Conservation (phyloP, 345 rosid genomes). For the Heritiera littoralis region DNA sequence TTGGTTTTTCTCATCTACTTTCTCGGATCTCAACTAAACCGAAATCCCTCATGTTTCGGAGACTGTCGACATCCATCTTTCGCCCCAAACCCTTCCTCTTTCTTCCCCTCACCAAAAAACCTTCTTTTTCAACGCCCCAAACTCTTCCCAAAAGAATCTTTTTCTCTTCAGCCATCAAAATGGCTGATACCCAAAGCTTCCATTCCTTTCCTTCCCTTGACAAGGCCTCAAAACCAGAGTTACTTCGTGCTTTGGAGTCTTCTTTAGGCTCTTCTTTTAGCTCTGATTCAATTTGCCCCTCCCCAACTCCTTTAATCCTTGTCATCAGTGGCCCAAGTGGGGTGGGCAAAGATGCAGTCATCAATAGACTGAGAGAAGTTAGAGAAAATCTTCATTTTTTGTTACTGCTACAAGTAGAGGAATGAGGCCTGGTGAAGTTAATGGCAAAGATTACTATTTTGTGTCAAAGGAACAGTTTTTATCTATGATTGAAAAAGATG, state of each 20-base stretch:
- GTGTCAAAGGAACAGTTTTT: constrained; percentile 68
- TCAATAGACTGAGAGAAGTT: constrained; percentile 58
- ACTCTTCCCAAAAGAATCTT: constrained; percentile 20
- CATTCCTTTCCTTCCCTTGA: constrained; percentile 40
- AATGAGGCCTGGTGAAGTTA: constrained; percentile 74
- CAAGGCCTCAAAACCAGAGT: constrained; percentile 53
- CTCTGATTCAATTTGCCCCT: constrained; percentile 42
- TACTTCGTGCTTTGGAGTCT: constrained; percentile 71
- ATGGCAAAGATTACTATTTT: constrained; percentile 84
- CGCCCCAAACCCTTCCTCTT: constrained; percentile 21
- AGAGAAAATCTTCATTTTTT: constrained; percentile 63
- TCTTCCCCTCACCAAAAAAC: constrained; percentile 26
- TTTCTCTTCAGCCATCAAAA: constrained; percentile 42
- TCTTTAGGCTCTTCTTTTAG: constrained; percentile 59
- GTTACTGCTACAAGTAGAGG: constrained; percentile 84
- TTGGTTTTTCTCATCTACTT: not conserved
- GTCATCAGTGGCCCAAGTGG: constrained; percentile 93
- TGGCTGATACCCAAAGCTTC: constrained; percentile 53
- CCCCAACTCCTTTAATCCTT: constrained; percentile 62
- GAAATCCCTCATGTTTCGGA: constrained; percentile 47
- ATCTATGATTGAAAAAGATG: constrained; percentile 66
- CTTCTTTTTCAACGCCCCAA: constrained; percentile 24
- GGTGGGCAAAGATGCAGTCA: constrained; percentile 92
- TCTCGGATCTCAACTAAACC: constrained; percentile 4
- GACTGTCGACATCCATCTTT: constrained; percentile 42